Conservation (phyloP, 2,329 filamentous ascomycete species). For the Talaromyces atroroseus region DNA sequence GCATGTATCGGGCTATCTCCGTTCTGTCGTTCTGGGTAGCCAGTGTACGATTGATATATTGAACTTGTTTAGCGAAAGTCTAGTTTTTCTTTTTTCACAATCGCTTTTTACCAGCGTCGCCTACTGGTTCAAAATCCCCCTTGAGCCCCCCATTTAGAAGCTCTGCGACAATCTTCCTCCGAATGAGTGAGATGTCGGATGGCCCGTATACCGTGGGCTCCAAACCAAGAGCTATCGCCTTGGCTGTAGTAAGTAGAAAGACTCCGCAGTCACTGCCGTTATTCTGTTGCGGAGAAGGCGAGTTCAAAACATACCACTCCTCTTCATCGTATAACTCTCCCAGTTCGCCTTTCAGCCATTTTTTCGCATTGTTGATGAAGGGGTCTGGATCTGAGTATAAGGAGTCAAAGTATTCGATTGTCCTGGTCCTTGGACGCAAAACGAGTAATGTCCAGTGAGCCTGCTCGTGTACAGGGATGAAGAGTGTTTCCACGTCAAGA, state of each 20-base stretch:
- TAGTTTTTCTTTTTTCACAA: not conserved
- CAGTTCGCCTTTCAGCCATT: slow-evolving; percentile 41
- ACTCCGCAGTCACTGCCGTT: slow-evolving; percentile 48
- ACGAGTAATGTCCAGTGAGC: slow-evolving; percentile 47
- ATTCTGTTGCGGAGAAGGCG: slow-evolving; percentile 39
- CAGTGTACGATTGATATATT: not conserved
- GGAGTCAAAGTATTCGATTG: slow-evolving; percentile 47
- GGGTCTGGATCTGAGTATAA: slow-evolving; percentile 28
- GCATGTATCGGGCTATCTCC: not conserved
- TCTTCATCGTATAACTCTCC: slow-evolving; percentile 34
- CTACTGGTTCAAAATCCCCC: slow-evolving; percentile 35
- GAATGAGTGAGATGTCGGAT: slow-evolving; percentile 35
- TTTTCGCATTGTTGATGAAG: slow-evolving; percentile 33
- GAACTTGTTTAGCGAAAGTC: too few relatives aligned
- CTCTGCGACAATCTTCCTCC: slow-evolving; percentile 45
- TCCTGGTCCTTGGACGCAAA: slow-evolving; percentile 37
- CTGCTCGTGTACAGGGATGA: slow-evolving; percentile 43
- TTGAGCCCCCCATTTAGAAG: slow-evolving; percentile 41
- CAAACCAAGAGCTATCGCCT: slow-evolving; percentile 41
- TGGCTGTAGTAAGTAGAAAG: slow-evolving; percentile 45
- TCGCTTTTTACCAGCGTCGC: not conserved
- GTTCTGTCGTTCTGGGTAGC: not conserved
- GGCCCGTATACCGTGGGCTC: slow-evolving; percentile 40
- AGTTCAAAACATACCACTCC: slow-evolving; percentile 40
- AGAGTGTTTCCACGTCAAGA: slow-evolving; percentile 43